Evolutionary conservation across 768 basidiomycete genomes (phyloP).

Genomic region (Calocera cornea): DNA sequence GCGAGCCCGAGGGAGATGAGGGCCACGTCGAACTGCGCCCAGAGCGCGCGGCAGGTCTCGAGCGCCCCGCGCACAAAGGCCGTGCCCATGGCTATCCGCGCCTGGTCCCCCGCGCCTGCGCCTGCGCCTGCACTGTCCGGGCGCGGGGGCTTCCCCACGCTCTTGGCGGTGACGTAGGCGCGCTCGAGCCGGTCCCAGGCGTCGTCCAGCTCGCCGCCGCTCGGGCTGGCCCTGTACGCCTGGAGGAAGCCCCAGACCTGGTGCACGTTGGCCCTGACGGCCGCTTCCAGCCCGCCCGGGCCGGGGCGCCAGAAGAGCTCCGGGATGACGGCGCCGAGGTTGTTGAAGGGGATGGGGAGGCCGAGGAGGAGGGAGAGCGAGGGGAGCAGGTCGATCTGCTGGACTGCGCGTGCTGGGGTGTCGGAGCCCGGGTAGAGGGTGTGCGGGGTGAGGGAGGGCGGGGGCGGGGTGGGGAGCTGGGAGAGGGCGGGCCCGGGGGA

Average conservation of each 20-base stretch:
- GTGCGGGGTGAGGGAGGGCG: slow-evolving; percentile 34
- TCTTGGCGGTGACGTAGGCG: slow-evolving; percentile 29
- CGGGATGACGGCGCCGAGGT: slow-evolving; percentile 81
- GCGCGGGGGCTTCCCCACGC: too few species aligned
- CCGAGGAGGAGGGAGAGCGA: slow-evolving; percentile 81
- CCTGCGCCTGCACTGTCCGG: background rate
- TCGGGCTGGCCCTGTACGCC: slow-evolving; percentile 55
- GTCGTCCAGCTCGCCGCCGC: slow-evolving; percentile 59
- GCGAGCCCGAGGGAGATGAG: slow-evolving; percentile 62
- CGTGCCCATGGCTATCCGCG: slow-evolving; percentile 20
- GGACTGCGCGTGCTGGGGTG: slow-evolving; percentile 44
- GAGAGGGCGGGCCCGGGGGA: slow-evolving; percentile 18
- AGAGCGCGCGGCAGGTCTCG: slow-evolving; percentile 62
- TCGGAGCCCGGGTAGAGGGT: slow-evolving; percentile 17
- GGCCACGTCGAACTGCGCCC: slow-evolving; percentile 84
- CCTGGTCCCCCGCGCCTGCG: slow-evolving; percentile 7
- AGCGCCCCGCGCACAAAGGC: slow-evolving; percentile 51
- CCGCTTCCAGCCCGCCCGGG: slow-evolving; percentile 35
- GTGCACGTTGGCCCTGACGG: slow-evolving; percentile 52
- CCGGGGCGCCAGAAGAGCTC: slow-evolving; percentile 63
- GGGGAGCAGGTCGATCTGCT: slow-evolving; percentile 90
- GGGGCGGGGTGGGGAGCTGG: slow-evolving; percentile 31
- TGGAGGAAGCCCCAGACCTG: slow-evolving; percentile 69
- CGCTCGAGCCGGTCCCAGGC: slow-evolving; percentile 42
- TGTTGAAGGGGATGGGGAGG: slow-evolving; percentile 89